phyloP scores from a whole-genome alignment of 257 asterid species.

The Nicotiana knightiana region DNA sequence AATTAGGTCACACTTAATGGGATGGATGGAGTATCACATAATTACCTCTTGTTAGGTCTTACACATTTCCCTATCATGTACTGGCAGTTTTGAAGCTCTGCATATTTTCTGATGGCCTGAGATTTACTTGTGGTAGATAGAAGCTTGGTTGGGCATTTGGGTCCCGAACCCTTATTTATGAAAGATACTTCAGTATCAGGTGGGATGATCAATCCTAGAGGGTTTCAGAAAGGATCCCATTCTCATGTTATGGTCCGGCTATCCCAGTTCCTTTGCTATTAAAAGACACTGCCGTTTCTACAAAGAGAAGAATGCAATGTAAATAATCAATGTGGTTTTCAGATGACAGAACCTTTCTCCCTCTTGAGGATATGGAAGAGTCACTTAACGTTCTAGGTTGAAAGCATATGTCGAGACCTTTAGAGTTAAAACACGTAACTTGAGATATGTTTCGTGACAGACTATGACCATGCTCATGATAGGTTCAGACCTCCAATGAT shows the following conservation, averaged over 20 bases:
- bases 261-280: not conserved
- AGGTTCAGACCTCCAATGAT: not conserved
- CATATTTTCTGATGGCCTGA: too few species aligned
- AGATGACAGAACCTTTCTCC: not conserved
- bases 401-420: not conserved
- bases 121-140: too few species aligned
- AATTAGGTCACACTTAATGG: too few species aligned
- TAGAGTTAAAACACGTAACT: not conserved
- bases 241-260: not conserved
- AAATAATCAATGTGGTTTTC: conserved; percentile 4
- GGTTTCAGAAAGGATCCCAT: not conserved
- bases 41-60: too few species aligned
- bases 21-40: too few species aligned
- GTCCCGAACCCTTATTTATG: not conserved
- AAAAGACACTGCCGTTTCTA: not conserved
- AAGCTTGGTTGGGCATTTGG: not conserved
- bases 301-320: not conserved
- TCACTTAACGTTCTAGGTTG: not conserved
- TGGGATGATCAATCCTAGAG: not conserved
- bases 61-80: too few species aligned
- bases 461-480: not conserved
- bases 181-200: not conserved
- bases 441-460: not conserved
- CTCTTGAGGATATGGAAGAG: not conserved
- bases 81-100: too few species aligned